Evolutionary conservation across 371 early-diverging fungal species (phyloP), one percentile per base, ranked within the genome.

Genomic region (Mortierella sp.): DNA sequence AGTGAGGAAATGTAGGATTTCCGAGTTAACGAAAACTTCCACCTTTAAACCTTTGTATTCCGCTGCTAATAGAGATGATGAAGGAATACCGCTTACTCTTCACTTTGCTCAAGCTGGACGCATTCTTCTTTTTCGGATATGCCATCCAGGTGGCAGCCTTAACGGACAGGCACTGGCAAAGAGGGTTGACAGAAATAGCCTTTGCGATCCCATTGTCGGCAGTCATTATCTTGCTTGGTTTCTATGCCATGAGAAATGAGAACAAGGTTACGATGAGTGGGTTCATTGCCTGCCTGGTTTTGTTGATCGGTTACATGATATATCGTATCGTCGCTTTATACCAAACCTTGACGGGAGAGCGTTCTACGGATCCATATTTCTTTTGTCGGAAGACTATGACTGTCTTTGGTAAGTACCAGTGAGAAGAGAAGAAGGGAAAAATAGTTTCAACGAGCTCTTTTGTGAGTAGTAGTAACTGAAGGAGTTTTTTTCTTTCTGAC

Each of bases 311-410:
- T 0, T 78, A 78, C 57, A 78, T 78, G 79, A 63, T 45, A 19
- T 78, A 67, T 58, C 61, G 74, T 0, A 24, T 73, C 15, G 50
- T 58, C 3, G 64, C 66, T 4, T 63, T 78, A 2, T 70, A 63
- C 33, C 66, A 65, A 11, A 62, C 69, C 43, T 4, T 78, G 48
- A 73, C 74, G 4, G 79, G 79, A 0, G 28, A 69, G 43, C 70
- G 70, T 10, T 36, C 38, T 2, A 70, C 79, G 15, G 79, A 78
- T 40, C 73, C 74, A 0, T 78, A 73, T 36, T 78, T 78, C 32
- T 74, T 73, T 47, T 70, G 74, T 48, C 74, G 79, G 28, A 78
- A 74, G 55, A 78, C 79, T 8, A 73, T 78, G 79, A 78, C 79
- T 5, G 79, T 73, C 15, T 78, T 78, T 73, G 79, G 79, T 78